Evolutionary conservation across 2,329 filamentous ascomycete species (phyloP), one percentile per base, ranked within the genome.

Genomic region (Penicillium thymicola): DNA sequence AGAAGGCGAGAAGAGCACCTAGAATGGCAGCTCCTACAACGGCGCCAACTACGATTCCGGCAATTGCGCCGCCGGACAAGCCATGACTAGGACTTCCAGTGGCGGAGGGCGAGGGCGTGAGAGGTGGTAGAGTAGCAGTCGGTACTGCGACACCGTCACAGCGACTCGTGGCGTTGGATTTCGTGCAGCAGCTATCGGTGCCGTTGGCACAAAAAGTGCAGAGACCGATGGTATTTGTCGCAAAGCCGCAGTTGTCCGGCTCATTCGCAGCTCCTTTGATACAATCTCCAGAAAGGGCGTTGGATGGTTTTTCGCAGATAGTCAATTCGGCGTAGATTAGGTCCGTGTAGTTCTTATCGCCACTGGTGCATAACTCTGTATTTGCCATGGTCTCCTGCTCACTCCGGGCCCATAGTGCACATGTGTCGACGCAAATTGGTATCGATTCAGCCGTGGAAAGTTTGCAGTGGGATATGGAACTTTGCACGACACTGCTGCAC

Each of bases 121-220:
- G 75, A 5, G 82, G 80, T n/a, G 79, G 77, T 62, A 87, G 75
- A 3, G 82, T 80, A 9, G 71, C 56, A 1, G 85, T 85, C 0
- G 94, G 94, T 7, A 99, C 79, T 27, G 83, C 79, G n/a, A 99
- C 89, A 49, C 84, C 84, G 48, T 83, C 77, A 72, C 94, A 99
- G 61, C 86, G 84, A 27, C 78, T 77, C 57, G 90, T 83, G n/a
- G 88, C 87, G 59, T 91, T 81, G 5, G 92, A 86, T 66, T 86
- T 91, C 68, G 92, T 88, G 74, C 94, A 99, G 79, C 94, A 99
- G 4, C 92, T 95, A 72, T 97, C 93, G 49, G 93, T 97, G 10
- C 91, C 89, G 75, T 97, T 97, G 60, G 84, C 82, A 74, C 94
- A 99, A 74, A 94, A 97, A 5, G 87, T 85, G 77, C 94, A 99